Base-by-base conservation (phyloP, 2,329 filamentous ascomycete genomes). In the Neopestalotiopsis clavispora region DNA sequence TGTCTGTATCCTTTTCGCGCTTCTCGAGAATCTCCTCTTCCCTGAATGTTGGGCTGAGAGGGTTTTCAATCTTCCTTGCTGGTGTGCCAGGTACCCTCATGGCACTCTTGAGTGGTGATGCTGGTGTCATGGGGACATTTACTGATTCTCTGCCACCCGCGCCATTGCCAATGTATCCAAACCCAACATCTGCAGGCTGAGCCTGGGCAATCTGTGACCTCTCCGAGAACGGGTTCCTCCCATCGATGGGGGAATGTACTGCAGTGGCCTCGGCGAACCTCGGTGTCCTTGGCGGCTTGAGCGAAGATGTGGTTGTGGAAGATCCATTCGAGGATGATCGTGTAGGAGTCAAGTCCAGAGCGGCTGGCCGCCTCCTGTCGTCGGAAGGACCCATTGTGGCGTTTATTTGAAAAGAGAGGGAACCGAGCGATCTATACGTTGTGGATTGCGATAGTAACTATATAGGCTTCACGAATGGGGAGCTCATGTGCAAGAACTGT, bases 11-110 rank as follows among this genome's bases (percentile, higher is more conserved):
- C 68, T 86, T 86, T 79, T 98, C 95, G 69, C 91, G 88, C 85
- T 95, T 95, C 83, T 98, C 95, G 40, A 98, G 83, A 4, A 92
- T 82, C 65, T 95, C 90, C 82, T 98, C 95, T 82, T 98, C 93
- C 65, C 89, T 87, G 80, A 98, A 98, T 0, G 95, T 98, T 56
- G 95, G 95, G 81, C 94, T 98, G 72, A 97, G 83, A 23, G 93
- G 92, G 79, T 95, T 96, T 73, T 86, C 85, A 66, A 95, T 83
- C 71, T 87, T 89, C 75, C 91, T 88, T 34, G 88, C 93, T 4
- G 93, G 91, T 2, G 94, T 95, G 23, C 94, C 94, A 4, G 95
- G 95, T 20, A 93, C 91, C 83, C 89, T 97, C 86, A 98, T 87
- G 67, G 94, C 95, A 80, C 94, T 97, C 86, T 96, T 97, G 75